phyloP scores from a whole-genome alignment of 805 yeast species.

The Nakazawaea laoshanensis region DNA sequence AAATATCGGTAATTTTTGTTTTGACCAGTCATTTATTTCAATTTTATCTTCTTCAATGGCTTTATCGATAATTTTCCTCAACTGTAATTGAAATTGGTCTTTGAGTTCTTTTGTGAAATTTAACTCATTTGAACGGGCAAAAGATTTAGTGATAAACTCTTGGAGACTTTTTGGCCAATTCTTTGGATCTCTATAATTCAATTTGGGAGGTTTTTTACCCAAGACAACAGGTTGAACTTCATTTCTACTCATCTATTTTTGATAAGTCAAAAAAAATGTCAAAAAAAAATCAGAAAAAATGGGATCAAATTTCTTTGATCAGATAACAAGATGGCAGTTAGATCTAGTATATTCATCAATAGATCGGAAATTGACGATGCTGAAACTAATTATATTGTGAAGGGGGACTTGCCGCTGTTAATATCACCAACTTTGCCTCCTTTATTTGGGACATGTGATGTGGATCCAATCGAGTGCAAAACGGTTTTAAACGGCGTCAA shows the following conservation, averaged over 20 bases:
- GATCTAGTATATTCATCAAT: slow-evolving; percentile 8
- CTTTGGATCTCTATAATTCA: slow-evolving; percentile 19
- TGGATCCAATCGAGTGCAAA: not conserved
- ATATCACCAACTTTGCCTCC: slow-evolving; percentile 10
- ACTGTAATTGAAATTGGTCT: slow-evolving; percentile 35
- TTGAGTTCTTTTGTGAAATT: slow-evolving; percentile 23
- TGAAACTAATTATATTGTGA: slow-evolving; percentile 1
- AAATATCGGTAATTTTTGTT: slow-evolving; percentile 39
- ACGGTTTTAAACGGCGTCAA: slow-evolving; percentile 3
- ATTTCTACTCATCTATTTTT: slow-evolving; percentile 3
- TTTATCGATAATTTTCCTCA: slow-evolving; percentile 37
- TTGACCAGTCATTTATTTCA: slow-evolving; percentile 45
- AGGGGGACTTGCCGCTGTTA: slow-evolving; percentile 7
- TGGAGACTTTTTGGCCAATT: slow-evolving; percentile 51
- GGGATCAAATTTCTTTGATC: not conserved
- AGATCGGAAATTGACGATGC: slow-evolving; percentile 1
- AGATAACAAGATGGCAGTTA: slow-evolving; percentile 6
- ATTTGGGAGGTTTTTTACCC: slow-evolving; percentile 8
- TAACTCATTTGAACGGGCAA: slow-evolving; percentile 28
- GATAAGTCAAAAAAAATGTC: not conserved
- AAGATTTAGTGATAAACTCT: slow-evolving; percentile 39
- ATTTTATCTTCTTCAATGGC: slow-evolving; percentile 38
- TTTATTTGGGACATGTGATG: not conserved
- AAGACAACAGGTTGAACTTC: slow-evolving; percentile 15
- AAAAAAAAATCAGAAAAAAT: too few species aligned